Percentiles rank a stretch among this genome's conserved stretches.
These are phyloP conservation scores for Cocos nucifera DNA, from an alignment of 176 grass and related monocot species.

Conservation along the genomic window DNA sequence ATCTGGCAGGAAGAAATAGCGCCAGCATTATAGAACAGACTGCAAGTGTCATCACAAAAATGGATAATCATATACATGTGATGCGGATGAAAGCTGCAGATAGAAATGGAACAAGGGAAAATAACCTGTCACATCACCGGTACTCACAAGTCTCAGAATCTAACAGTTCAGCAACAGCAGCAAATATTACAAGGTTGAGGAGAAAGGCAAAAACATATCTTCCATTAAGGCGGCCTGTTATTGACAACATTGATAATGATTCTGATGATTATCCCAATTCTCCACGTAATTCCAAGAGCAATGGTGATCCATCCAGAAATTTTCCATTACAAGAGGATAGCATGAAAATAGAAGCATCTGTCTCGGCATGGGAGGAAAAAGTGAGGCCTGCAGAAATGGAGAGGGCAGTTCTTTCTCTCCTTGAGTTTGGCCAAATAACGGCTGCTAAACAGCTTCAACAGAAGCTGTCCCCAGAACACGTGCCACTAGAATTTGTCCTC, in stretches of 20 bases:
- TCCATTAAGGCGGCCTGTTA: slow-evolving; percentile 37
- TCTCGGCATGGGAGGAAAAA: slow-evolving; percentile 92
- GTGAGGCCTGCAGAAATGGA: slow-evolving; percentile 85
- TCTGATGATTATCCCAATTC: slow-evolving; percentile 40
- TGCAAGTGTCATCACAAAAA: slow-evolving; percentile 74
- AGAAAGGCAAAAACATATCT: slow-evolving; percentile 56
- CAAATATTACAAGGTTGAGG: slow-evolving; percentile 52
- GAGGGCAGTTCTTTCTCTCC: slow-evolving; percentile 80
- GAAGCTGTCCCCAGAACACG: slow-evolving; percentile 77
- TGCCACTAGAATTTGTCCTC: slow-evolving; percentile 71
- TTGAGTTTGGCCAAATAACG: slow-evolving; percentile 98
- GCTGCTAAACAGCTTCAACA: slow-evolving; percentile 95
- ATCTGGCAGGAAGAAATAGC: slow-evolving; percentile 42
- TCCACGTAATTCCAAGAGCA: slow-evolving; percentile 27
- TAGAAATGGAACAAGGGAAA: slow-evolving; percentile 50
- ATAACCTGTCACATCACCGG: slow-evolving; percentile 26
- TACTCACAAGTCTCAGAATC: slow-evolving; percentile 35
- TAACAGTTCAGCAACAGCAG: slow-evolving; percentile 31
- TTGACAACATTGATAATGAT: slow-evolving; percentile 50
- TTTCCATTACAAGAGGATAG: slow-evolving; percentile 53
- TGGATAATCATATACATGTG: slow-evolving; percentile 79
- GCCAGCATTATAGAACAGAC: slow-evolving; percentile 89
- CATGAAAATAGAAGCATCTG: slow-evolving; percentile 51
- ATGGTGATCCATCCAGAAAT: slow-evolving; percentile 38
- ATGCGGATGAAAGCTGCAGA: slow-evolving; percentile 41